Conservation (phyloP, 179 eudicot species). For the Amaranthus tricolor region DNA sequence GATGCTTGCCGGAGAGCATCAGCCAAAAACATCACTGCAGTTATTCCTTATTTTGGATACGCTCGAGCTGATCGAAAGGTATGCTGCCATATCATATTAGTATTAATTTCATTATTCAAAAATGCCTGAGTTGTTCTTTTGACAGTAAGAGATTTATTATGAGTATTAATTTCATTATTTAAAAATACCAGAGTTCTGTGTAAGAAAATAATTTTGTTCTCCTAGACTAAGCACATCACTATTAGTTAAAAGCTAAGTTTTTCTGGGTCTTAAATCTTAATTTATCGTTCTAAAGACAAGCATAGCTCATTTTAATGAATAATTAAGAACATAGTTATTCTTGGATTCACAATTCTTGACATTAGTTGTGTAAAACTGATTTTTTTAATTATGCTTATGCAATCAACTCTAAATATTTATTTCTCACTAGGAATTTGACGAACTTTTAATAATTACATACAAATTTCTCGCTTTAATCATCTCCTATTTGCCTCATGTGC, state of each 20-base stretch:
- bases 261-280: background rate
- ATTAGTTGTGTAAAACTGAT: background rate
- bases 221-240: background rate
- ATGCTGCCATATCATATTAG: constrained; percentile 6
- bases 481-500: background rate
- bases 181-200: background rate
- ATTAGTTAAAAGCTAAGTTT: background rate
- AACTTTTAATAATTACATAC: background rate
- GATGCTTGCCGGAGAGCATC: constrained; percentile 97
- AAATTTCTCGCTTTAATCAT: background rate
- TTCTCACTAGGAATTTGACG: background rate
- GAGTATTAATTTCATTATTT: background rate
- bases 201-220: background rate
- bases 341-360: background rate
- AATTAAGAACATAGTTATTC: background rate
- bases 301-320: background rate
- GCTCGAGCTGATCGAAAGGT: constrained; percentile 97
- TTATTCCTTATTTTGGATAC: constrained; percentile 91
- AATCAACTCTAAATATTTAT: background rate
- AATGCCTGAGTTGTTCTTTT: background rate
- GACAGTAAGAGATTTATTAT: background rate
- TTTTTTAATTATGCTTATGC: background rate
- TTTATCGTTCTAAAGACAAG: background rate
- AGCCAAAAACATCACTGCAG: constrained; percentile 87
- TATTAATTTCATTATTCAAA: background rate